A percentile compares a stretch with the other conserved stretches of the same genome.
Evolutionary conservation across 495 filamentous ascomycete genomes (phyloP).

Genomic region (Paragyromitra xinjiangensis): DNA sequence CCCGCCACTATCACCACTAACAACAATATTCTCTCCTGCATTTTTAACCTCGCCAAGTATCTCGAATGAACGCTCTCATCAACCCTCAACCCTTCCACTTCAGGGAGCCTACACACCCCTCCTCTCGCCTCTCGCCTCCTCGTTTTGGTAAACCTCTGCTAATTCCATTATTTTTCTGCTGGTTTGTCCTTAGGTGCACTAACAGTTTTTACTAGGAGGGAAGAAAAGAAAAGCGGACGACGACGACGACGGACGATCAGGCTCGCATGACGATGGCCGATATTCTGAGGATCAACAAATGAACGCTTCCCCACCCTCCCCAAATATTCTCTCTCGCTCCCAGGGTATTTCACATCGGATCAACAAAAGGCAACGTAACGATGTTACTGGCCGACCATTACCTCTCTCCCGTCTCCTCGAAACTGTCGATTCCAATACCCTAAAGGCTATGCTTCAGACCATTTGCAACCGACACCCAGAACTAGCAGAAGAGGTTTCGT

Average conservation of each 20-base stretch:
- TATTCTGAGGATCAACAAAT: slow-evolving; percentile 55
- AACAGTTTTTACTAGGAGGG: slow-evolving; percentile 35
- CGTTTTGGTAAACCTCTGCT: slow-evolving; percentile 48
- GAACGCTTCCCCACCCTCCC: slow-evolving; percentile 42
- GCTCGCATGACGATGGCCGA: slow-evolving; percentile 41
- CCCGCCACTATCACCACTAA: neutral
- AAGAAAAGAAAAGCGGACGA: slow-evolving; percentile 57
- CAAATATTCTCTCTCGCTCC: slow-evolving; percentile 35
- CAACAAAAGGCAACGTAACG: slow-evolving; percentile 61
- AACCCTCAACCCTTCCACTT: slow-evolving; percentile 54
- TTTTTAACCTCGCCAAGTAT: slow-evolving; percentile 10
- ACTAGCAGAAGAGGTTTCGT: slow-evolving; percentile 81
- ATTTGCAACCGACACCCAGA: slow-evolving; percentile 89
- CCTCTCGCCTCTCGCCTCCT: slow-evolving; percentile 47
- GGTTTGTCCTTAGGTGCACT: slow-evolving; percentile 7
- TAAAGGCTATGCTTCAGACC: slow-evolving; percentile 81
- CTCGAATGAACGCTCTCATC: slow-evolving; percentile 54
- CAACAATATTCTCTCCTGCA: neutral
- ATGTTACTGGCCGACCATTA: slow-evolving; percentile 80
- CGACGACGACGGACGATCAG: slow-evolving; percentile 47
- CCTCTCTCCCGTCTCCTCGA: slow-evolving; percentile 84
- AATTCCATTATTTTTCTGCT: neutral
- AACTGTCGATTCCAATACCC: slow-evolving; percentile 82
- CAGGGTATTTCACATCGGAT: slow-evolving; percentile 16
- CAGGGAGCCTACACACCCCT: slow-evolving; percentile 38